Conservation (phyloP, 31 red algal species). For the Endocladia muricata region DNA sequence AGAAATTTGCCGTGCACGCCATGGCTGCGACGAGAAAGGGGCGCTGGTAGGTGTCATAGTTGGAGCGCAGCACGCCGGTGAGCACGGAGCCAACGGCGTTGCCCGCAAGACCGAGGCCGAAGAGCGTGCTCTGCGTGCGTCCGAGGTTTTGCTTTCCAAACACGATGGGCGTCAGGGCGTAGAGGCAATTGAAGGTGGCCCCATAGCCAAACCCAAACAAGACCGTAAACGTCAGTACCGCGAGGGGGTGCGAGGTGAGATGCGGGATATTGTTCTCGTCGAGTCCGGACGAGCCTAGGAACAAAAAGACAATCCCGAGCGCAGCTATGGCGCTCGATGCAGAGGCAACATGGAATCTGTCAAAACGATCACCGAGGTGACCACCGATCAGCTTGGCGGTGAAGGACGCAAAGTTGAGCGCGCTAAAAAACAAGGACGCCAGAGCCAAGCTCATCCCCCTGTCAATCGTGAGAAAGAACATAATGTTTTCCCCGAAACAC, state of each 20-base stretch:
- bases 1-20: slow-evolving; percentile 57
- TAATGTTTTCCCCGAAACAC: slow-evolving; percentile 86
- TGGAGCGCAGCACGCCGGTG: slow-evolving; percentile 65
- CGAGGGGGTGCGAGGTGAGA: slow-evolving; percentile 28
- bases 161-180: slow-evolving; percentile 80
- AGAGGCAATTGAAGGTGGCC: slow-evolving; percentile 88
- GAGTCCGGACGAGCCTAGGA: slow-evolving; percentile 29
- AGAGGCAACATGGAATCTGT: slow-evolving; percentile 74
- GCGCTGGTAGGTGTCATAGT: slow-evolving; percentile 46
- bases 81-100: slow-evolving; percentile 87
- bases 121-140: slow-evolving; percentile 85
- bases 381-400: slow-evolving; percentile 88
- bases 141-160: slow-evolving; percentile 80
- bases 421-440: slow-evolving; percentile 83
- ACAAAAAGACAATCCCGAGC: slow-evolving; percentile 69
- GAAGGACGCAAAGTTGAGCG: slow-evolving; percentile 84
- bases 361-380: slow-evolving; percentile 81
- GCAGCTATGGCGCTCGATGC: slow-evolving; percentile 52
- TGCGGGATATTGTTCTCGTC: slow-evolving; percentile 43
- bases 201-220: slow-evolving; percentile 93
- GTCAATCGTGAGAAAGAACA: slow-evolving; percentile 89
- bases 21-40: slow-evolving; percentile 59
- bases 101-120: slow-evolving; percentile 83
- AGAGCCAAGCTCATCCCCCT: slow-evolving; percentile 31
- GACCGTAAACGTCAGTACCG: slow-evolving; percentile 67